These are phyloP conservation scores for Penicillium oxalicum DNA, from an alignment of 2,329 filamentous ascomycete genomes.

Conservation along the genomic window DNA sequence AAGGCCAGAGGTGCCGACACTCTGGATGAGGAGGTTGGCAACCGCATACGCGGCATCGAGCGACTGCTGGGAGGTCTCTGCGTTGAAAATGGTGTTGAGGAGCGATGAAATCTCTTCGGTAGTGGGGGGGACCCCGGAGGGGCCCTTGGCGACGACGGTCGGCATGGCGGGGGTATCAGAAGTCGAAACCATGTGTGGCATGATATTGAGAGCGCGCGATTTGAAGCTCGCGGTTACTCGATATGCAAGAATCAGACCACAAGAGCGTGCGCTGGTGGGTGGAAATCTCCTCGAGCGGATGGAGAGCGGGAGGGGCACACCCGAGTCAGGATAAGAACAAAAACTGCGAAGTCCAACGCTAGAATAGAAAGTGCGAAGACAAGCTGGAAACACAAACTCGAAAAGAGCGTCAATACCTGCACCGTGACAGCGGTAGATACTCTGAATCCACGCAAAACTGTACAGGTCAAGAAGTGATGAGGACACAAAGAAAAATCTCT, in stretches of 20 bases:
- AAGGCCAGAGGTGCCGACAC: constrained; percentile 59
- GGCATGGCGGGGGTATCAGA: constrained; percentile 38
- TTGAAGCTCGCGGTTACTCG: constrained; percentile 4
- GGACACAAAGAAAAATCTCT: neutral
- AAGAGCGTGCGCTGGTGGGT: constrained; percentile 2
- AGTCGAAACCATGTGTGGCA: constrained; percentile 45
- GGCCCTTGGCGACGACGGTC: constrained; percentile 45
- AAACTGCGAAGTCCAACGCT: neutral
- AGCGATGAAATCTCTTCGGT: constrained; percentile 61
- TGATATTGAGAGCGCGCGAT: constrained; percentile 24
- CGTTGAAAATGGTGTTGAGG: constrained; percentile 62
- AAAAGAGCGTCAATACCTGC: neutral
- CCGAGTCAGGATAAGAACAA: constrained; percentile 5
- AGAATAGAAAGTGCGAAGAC: neutral
- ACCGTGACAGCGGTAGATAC: constrained; percentile 5
- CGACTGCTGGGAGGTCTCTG: constrained; percentile 62
- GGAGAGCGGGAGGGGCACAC: constrained; percentile 3
- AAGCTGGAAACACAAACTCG: neutral
- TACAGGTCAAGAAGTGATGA: constrained; percentile 7
- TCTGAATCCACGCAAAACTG: constrained; percentile 8
- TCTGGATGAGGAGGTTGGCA: constrained; percentile 58
- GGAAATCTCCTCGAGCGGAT: constrained; percentile 1
- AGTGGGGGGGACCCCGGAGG: constrained; percentile 50
- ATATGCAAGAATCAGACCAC: constrained; percentile 11
- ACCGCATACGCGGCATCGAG: constrained; percentile 63